phyloP scores from a whole-genome alignment of 257 asterid species.

The Lavandula angustifolia region DNA sequence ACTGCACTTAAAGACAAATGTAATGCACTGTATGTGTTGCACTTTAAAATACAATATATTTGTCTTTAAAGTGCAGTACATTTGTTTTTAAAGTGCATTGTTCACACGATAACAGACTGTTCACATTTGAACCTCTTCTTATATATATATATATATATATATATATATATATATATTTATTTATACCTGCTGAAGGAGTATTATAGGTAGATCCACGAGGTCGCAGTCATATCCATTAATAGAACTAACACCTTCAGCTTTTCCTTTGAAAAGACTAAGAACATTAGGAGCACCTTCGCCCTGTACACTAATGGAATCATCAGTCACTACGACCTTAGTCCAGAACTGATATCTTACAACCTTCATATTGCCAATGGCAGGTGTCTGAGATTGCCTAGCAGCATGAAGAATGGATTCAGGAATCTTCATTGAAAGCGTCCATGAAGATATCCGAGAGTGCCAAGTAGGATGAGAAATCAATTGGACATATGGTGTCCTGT shows the following conservation, averaged over 20 bases:
- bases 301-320: slow-evolving; percentile 82
- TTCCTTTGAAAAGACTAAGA: slow-evolving; percentile 85
- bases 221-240: slow-evolving; percentile 77
- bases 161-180: too few species aligned
- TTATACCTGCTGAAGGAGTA: slow-evolving; percentile 97
- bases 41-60: too few species aligned
- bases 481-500: slow-evolving; percentile 69
- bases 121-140: too few species aligned
- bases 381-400: slow-evolving; percentile 50
- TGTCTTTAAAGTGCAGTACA: too few species aligned
- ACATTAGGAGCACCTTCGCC: slow-evolving; percentile 97
- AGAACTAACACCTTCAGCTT: slow-evolving; percentile 48
- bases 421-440: slow-evolving; percentile 82
- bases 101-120: too few species aligned
- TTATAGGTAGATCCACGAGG: slow-evolving; percentile 81
- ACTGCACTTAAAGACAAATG: too few species aligned
- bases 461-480: slow-evolving; percentile 87
- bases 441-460: slow-evolving; percentile 91
- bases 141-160: too few species aligned
- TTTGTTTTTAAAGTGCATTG: too few species aligned
- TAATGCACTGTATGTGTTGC: too few species aligned
- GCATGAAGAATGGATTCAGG: slow-evolving; percentile 78
- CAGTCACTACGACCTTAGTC: slow-evolving; percentile 78
- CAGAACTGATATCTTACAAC: slow-evolving; percentile 65
- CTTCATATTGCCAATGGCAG: slow-evolving; percentile 42